These are phyloP conservation scores for Alopecurus myosuroides DNA, from an alignment of 176 grass and related monocot species.

Conservation along the genomic window DNA sequence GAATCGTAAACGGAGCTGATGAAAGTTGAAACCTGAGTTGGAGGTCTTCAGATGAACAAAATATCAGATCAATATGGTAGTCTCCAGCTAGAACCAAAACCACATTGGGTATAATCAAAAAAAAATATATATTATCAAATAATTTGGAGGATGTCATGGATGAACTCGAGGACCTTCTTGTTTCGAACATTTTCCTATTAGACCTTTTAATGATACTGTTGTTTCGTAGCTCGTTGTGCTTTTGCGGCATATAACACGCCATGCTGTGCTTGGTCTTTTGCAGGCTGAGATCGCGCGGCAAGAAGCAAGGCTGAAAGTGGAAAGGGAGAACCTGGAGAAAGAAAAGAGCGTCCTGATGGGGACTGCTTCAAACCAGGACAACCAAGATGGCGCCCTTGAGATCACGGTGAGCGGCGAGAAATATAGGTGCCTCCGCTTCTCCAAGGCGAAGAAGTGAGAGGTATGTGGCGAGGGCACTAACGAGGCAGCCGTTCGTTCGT, in stretches of 20 bases:
- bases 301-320: constrained; percentile 80
- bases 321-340: constrained; percentile 91
- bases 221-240: not conserved
- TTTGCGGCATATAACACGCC: not conserved
- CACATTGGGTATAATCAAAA: not conserved
- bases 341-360: constrained; percentile 93
- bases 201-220: not conserved
- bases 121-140: not conserved
- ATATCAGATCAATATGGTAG: not conserved
- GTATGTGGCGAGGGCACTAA: not conserved
- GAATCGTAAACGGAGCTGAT: not conserved
- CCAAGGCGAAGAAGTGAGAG: constrained; percentile 95
- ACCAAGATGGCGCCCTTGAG: constrained; percentile 88
- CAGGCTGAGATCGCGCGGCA: constrained; percentile 86
- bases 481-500: not conserved
- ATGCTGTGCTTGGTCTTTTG: not conserved
- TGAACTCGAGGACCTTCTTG: not conserved
- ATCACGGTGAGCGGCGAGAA: constrained; percentile 98
- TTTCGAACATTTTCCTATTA: not conserved
- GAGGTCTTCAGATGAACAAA: constrained; percentile 6
- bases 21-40: not conserved
- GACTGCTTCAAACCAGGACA: constrained; percentile 81
- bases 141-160: not conserved
- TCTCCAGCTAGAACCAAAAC: not conserved
- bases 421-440: constrained; percentile 90